Evolutionary conservation across 768 basidiomycete genomes (phyloP).

Genomic region (Xerocomus potaroensis): DNA sequence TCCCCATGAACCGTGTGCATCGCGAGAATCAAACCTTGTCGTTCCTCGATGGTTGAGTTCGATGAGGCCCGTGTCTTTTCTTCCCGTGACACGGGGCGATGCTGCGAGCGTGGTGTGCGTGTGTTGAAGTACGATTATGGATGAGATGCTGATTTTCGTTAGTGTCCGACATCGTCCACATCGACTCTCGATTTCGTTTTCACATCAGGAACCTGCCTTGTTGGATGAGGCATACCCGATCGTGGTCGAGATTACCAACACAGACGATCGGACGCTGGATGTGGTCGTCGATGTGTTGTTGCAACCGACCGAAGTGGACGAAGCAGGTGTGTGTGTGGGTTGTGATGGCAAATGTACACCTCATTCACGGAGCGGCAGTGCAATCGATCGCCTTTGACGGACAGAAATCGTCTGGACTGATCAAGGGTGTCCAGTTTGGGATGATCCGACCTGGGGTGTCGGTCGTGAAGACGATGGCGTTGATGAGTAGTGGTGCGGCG

Average conservation of each 20-base stretch:
- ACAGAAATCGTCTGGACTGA: conserved; percentile 62
- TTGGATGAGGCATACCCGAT: conserved; percentile 81
- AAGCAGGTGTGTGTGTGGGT: conserved; percentile 48
- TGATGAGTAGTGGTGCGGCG: conserved; percentile 56
- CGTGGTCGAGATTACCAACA: conserved; percentile 61
- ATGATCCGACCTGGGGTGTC: conserved; percentile 52
- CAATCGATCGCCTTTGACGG: conserved; percentile 60
- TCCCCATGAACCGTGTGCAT: conserved; percentile 42
- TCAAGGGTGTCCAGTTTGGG: conserved; percentile 62
- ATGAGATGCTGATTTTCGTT: neutral
- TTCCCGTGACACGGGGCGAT: conserved; percentile 47
- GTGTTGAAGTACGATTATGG: neutral
- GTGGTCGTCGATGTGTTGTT: conserved; percentile 70
- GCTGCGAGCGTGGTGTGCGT: conserved; percentile 48
- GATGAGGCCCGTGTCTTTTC: conserved; percentile 47
- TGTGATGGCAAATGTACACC: neutral
- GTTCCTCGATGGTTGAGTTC: conserved; percentile 56
- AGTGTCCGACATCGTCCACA: conserved; percentile 68
- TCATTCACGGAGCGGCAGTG: conserved; percentile 33
- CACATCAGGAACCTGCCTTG: conserved; percentile 66
- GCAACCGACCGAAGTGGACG: conserved; percentile 75
- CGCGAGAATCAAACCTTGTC: conserved; percentile 29
- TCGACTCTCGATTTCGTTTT: conserved; percentile 47
- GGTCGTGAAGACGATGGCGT: conserved; percentile 56
- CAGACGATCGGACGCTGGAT: conserved; percentile 66